A percentile compares a stretch with the other conserved stretches of the same genome.
Conservation (phyloP, 176 grass and related monocot genomes). For the Alloteropsis semialata region DNA sequence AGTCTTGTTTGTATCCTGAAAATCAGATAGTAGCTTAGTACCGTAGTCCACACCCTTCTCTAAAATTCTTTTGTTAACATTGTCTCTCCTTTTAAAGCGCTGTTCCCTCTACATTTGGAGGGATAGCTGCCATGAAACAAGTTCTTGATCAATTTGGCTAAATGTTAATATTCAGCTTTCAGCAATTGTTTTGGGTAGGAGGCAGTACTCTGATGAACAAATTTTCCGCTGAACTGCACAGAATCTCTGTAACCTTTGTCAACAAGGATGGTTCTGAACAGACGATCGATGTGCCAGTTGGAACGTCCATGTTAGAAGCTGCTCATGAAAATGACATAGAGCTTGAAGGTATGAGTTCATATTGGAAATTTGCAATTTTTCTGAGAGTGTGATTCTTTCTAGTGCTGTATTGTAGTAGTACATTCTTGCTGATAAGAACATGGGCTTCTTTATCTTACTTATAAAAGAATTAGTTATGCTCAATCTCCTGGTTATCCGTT, state of each 20-base stretch:
- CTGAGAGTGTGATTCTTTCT: neutral
- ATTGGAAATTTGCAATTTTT: neutral
- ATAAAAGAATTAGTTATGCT: neutral
- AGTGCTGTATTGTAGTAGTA: neutral
- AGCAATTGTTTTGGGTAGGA: constrained; percentile 5
- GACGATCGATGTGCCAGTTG: constrained; percentile 76
- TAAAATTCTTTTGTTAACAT: neutral
- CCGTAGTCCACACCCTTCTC: neutral
- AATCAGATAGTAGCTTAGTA: neutral
- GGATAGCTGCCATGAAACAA: constrained; percentile 15
- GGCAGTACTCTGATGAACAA: neutral
- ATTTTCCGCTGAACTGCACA: constrained; percentile 18
- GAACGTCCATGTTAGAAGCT: constrained; percentile 95
- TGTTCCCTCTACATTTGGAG: neutral
- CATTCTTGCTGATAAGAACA: neutral
- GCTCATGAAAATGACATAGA: constrained; percentile 99
- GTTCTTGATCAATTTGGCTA: neutral
- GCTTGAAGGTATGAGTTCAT: constrained; percentile 72
- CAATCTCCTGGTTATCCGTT: neutral
- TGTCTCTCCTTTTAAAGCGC: neutral
- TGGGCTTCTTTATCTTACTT: neutral
- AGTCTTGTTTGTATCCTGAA: neutral
- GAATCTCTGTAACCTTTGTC: constrained; percentile 93
- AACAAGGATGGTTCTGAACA: constrained; percentile 70
- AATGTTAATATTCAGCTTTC: neutral